Base-by-base conservation (phyloP, 1,139 yeast genomes). In the Protomyces macrosporus region DNA sequence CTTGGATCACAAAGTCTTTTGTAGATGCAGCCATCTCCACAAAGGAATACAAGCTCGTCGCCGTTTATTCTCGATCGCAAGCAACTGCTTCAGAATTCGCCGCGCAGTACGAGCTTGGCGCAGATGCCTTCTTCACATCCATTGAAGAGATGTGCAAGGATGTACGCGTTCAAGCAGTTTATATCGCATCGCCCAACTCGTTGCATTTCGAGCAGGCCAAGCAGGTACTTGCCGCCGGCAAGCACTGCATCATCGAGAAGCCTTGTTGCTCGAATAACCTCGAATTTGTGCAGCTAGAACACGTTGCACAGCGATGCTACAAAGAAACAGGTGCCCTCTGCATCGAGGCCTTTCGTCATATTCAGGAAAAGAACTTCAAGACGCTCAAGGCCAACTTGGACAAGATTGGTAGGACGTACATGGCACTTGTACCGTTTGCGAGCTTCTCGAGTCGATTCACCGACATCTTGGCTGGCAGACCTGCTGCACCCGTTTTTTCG, bases 191-290 rank as follows among this genome's bases (percentile, higher is more conserved):
- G 6, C 88, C 88, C 1, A 87, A 84, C 73, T 76, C 79, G 9
- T 75, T 78, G 69, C 88, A 84, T 72, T 80, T 81, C 66, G 80
- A 79, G 50, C 81, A 81, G 68, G 81, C 81, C 16, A 73, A 78
- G 60, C 71, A 75, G 52, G 84, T 85, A 9, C 75, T 84, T 67
- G 74, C 77, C 37, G 76, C 80, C 45, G 84, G 81, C 10, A 81
- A 81, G 70, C 84, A 84, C 70, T 85, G 84, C 37, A 75, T 84
- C 64, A 80, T 85, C 68, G 88, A 84, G 70, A 84, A 84, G 72
- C 86, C 88, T 1, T 76, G 83, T 67, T 79, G 86, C 0, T 77
- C 84, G 60, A 84, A 82, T 67, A 74, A 75, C 4, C 73, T 72
- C 51, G 85, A 84, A 63, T 77, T 84, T 7, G 70, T 74, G 33